Evolutionary conservation across 106 monocot species (phyloP).

Genomic region (Dioscorea dumetorum): DNA sequence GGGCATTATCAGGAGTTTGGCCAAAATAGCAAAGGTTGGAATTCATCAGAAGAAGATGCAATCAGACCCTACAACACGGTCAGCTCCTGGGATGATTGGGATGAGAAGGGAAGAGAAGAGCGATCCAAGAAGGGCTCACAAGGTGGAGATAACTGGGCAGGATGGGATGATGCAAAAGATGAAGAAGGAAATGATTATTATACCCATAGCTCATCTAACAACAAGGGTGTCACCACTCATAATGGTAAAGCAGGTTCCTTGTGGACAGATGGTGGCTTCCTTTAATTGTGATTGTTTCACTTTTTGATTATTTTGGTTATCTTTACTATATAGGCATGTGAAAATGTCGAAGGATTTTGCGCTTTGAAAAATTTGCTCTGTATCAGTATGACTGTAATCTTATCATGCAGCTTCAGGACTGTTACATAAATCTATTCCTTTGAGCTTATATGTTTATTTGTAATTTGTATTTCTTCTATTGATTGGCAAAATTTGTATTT

Average conservation of each 20-base stretch:
- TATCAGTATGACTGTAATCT: background rate
- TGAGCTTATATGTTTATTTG: background rate
- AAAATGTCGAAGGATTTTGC: background rate
- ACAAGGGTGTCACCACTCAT: background rate
- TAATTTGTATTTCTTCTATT: too few species aligned
- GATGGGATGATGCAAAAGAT: constrained; percentile 32
- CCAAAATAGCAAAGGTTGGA: constrained; percentile 1
- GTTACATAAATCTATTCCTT: background rate
- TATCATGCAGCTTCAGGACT: background rate
- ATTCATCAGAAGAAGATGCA: constrained; percentile 15
- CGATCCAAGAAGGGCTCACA: constrained; percentile 11
- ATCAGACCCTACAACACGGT: constrained; percentile 23
- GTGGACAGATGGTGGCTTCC: constrained; percentile 36
- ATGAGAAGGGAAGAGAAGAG: constrained; percentile 23
- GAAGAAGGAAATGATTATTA: constrained; percentile 9
- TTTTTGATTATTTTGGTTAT: background rate
- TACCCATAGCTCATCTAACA: constrained; percentile 17
- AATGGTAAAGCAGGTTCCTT: constrained; percentile 24
- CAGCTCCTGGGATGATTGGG: constrained; percentile 82
- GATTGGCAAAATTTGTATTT: too few species aligned
- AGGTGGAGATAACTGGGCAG: constrained; percentile 29
- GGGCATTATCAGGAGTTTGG: constrained; percentile 47
- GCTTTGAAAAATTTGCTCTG: background rate
- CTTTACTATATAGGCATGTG: background rate
- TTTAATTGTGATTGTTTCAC: constrained; percentile 1